A percentile compares a stretch with the other conserved stretches of the same genome.
Conservation (phyloP, 495 filamentous ascomycete genomes). For the Aspergillus olivimuriae region DNA sequence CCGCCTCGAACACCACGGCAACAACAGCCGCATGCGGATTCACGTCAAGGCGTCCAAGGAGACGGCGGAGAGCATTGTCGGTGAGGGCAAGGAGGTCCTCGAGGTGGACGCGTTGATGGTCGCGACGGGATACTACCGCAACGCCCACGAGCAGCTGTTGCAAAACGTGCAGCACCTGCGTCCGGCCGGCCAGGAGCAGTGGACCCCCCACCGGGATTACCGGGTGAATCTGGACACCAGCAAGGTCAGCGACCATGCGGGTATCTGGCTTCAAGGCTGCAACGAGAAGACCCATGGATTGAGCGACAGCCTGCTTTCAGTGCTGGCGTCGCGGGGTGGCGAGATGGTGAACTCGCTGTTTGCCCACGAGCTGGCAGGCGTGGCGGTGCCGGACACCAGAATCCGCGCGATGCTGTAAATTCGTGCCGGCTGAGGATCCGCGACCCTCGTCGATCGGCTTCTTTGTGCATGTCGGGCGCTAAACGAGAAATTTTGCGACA, state of each 20-base stretch:
- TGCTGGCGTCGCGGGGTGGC: slow-evolving; percentile 66
- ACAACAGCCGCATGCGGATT: slow-evolving; percentile 35
- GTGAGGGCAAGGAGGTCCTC: slow-evolving; percentile 48
- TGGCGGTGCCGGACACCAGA: slow-evolving; percentile 33
- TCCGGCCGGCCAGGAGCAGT: slow-evolving; percentile 39
- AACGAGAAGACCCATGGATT: slow-evolving; percentile 88
- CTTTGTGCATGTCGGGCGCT: background rate
- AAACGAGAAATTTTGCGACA: background rate
- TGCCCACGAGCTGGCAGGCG: slow-evolving; percentile 36
- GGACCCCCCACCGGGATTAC: slow-evolving; percentile 58
- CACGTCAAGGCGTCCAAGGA: slow-evolving; percentile 26
- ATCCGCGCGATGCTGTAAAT: slow-evolving; percentile 38
- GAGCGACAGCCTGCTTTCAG: slow-evolving; percentile 73
- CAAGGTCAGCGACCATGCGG: slow-evolving; percentile 55
- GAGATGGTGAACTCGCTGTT: slow-evolving; percentile 77
- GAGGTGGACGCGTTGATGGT: slow-evolving; percentile 78
- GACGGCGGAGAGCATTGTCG: slow-evolving; percentile 13
- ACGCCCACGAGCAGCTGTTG: slow-evolving; percentile 74
- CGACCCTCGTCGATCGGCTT: no score
- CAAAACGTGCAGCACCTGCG: slow-evolving; percentile 56
- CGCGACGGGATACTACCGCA: slow-evolving; percentile 79
- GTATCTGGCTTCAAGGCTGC: slow-evolving; percentile 92
- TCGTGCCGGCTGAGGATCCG: no score
- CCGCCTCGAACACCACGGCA: slow-evolving; percentile 46
- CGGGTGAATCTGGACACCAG: slow-evolving; percentile 58